A percentile compares a stretch with the other conserved stretches of the same genome.
Conservation (phyloP, 768 basidiomycete species). For the Hortiboletus campestris region DNA sequence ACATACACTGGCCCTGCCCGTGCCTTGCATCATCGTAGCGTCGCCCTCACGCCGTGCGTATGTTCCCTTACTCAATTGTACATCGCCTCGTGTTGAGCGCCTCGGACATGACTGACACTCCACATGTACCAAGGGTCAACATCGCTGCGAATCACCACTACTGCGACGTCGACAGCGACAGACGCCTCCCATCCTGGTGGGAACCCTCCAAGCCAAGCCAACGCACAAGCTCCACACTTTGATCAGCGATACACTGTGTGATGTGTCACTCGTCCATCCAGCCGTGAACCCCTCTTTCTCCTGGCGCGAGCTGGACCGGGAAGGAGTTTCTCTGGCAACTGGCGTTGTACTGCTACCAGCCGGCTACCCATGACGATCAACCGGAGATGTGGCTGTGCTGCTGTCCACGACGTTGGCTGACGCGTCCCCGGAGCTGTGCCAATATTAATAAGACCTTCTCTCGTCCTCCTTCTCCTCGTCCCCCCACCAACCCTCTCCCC, state of each 20-base stretch:
- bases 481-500: not conserved
- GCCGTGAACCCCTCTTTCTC: conserved; percentile 28
- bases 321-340: conserved; percentile 47
- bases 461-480: not conserved
- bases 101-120: conserved; percentile 76
- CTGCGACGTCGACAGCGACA: conserved; percentile 44
- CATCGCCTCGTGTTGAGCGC: conserved; percentile 59
- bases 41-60: conserved; percentile 74
- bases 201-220: conserved; percentile 17
- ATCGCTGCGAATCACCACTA: conserved; percentile 46
- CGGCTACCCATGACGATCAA: not conserved
- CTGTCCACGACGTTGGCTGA: conserved; percentile 19
- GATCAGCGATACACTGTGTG: conserved; percentile 84
- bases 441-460: conserved; percentile 24
- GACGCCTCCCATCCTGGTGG: conserved; percentile 45
- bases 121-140: conserved; percentile 61
- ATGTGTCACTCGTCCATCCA: conserved; percentile 45
- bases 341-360: too few species aligned
- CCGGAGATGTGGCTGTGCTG: conserved; percentile 22
- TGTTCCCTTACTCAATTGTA: conserved; percentile 1
- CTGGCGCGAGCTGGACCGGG: conserved; percentile 68
- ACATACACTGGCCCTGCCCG: too few species aligned
- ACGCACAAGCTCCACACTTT: conserved; percentile 48
- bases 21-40: conserved; percentile 30
- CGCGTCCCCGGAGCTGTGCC: conserved; percentile 33